These are phyloP conservation scores for Baorangia bicolor DNA, from an alignment of 768 basidiomycete genomes.

Conservation along the genomic window DNA sequence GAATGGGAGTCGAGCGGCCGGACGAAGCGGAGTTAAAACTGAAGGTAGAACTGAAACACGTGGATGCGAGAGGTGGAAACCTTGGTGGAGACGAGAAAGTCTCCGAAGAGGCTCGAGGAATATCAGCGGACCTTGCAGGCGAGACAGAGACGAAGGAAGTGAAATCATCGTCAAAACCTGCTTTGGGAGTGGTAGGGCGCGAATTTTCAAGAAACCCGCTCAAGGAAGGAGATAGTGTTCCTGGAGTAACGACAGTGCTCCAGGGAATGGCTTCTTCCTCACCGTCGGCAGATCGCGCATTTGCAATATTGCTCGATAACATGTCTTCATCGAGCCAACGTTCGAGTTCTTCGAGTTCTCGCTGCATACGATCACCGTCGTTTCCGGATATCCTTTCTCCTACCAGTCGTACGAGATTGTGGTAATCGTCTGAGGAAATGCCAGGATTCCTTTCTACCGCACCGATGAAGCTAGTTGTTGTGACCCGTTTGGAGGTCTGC, in stretches of 20 bases:
- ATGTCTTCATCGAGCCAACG: slow-evolving; percentile 56
- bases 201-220: slow-evolving; percentile 21
- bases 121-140: slow-evolving; percentile 22
- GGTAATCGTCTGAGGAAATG: slow-evolving; percentile 18
- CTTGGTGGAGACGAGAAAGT: neutral
- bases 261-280: slow-evolving; percentile 37
- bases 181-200: slow-evolving; percentile 33
- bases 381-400: slow-evolving; percentile 22
- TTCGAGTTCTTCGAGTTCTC: slow-evolving; percentile 59
- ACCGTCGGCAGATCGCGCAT: slow-evolving; percentile 15
- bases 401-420: slow-evolving; percentile 22
- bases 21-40: slow-evolving; percentile 23
- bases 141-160: slow-evolving; percentile 68
- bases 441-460: neutral
- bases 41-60: slow-evolving; percentile 30
- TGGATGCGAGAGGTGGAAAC: slow-evolving; percentile 9
- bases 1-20: slow-evolving; percentile 25
- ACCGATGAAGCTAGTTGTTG: neutral
- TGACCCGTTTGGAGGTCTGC: slow-evolving; percentile 4
- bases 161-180: slow-evolving; percentile 81
- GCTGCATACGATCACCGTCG: slow-evolving; percentile 38
- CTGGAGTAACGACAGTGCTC: slow-evolving; percentile 36
- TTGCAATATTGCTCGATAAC: slow-evolving; percentile 15
- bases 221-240: slow-evolving; percentile 25
- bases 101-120: neutral